Percentiles rank a stretch among this genome's conserved stretches.
phyloP scores from a whole-genome alignment of 306 rosid species.

The Phaseolus lunatus region DNA sequence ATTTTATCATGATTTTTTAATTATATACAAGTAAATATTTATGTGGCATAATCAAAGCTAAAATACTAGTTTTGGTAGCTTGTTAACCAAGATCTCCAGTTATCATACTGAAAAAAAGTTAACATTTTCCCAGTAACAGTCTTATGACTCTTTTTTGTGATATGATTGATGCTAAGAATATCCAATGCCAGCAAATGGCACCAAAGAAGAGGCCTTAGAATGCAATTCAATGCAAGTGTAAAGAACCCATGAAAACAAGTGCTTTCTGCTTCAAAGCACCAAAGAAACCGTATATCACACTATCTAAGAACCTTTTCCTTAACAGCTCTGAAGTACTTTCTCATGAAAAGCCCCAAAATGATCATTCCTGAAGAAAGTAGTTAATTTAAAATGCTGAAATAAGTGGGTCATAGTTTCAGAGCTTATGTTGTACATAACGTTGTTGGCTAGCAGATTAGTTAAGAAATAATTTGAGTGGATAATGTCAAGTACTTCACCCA shows the following conservation, averaged over 20 bases:
- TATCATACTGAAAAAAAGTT: neutral
- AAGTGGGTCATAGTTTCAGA: neutral
- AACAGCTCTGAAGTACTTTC: neutral
- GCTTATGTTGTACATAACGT: neutral
- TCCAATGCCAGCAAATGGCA: neutral
- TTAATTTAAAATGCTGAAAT: neutral
- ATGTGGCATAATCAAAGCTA: neutral
- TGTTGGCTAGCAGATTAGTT: neutral
- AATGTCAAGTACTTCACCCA: neutral
- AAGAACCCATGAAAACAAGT: constrained; percentile 20
- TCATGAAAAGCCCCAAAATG: neutral
- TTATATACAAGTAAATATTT: neutral
- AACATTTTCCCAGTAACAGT: neutral
- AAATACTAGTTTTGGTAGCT: neutral
- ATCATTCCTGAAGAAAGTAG: constrained; percentile 1
- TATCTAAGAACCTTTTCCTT: neutral
- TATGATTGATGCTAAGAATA: constrained; percentile 1
- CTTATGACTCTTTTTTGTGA: constrained; percentile 1
- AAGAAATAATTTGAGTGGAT: constrained; percentile 14
- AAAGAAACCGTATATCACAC: neutral
- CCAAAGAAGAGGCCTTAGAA: neutral
- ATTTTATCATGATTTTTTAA: neutral
- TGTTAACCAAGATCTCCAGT: neutral
- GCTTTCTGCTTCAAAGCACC: neutral
- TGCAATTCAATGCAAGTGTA: neutral